Evolutionary conservation across 2,329 filamentous ascomycete species (phyloP).

Genomic region (Xylariales sp.): DNA sequence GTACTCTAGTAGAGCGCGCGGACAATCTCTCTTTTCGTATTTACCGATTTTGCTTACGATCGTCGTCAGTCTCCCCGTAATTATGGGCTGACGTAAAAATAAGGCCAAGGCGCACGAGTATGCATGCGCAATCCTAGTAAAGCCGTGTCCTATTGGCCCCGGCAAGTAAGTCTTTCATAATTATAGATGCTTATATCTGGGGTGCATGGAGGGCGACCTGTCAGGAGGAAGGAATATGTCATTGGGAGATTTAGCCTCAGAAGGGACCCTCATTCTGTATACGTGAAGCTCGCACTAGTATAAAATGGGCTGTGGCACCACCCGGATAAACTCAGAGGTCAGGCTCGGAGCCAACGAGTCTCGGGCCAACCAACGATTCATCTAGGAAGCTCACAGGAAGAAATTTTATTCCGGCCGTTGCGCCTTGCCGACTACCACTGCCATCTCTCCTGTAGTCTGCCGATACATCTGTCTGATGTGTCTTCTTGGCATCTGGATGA

Average conservation of each 20-base stretch:
- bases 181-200: conserved; percentile 38
- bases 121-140: conserved; percentile 1
- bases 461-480: conserved; percentile 16
- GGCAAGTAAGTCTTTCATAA: conserved; percentile 16
- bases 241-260: conserved; percentile 46
- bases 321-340: conserved; percentile 35
- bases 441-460: conserved; percentile 27
- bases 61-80: conserved; percentile 11
- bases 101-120: conserved; percentile 1
- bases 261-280: conserved; percentile 24
- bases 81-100: conserved; percentile 17
- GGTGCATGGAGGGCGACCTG: conserved; percentile 41
- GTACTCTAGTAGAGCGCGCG: neutral
- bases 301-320: conserved; percentile 19
- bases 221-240: conserved; percentile 36
- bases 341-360: conserved; percentile 18
- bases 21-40: conserved; percentile 14
- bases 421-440: conserved; percentile 34
- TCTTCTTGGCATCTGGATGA: conserved; percentile 35
- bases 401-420: conserved; percentile 34
- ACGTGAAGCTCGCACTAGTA: conserved; percentile 12
- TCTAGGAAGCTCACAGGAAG: conserved; percentile 14
- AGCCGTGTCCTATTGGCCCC: conserved; percentile 13
- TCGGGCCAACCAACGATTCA: conserved; percentile 22
- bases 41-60: conserved; percentile 16